Conservation (phyloP, 768 basidiomycete genomes). For the Amanita phalloides region DNA sequence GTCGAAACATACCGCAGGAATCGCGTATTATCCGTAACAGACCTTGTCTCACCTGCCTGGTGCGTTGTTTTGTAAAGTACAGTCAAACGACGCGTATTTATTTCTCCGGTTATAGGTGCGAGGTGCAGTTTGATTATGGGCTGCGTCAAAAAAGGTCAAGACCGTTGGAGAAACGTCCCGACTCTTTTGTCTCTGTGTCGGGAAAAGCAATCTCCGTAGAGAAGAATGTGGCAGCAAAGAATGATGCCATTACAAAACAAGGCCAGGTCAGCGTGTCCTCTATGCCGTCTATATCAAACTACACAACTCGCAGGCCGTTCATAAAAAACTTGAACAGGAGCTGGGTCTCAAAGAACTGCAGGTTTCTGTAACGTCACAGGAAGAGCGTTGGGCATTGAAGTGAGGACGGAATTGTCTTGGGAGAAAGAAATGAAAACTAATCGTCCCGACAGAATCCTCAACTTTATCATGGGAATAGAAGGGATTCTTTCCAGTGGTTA, state of each 20-base stretch:
- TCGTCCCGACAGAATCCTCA: slow-evolving; percentile 42
- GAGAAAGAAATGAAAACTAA: not conserved
- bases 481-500: slow-evolving; percentile 35
- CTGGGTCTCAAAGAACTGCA: slow-evolving; percentile 44
- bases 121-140: slow-evolving; percentile 71
- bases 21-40: slow-evolving; percentile 47
- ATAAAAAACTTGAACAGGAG: slow-evolving; percentile 69
- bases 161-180: slow-evolving; percentile 39
- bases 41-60: slow-evolving; percentile 54
- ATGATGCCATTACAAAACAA: slow-evolving; percentile 41
- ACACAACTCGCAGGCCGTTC: slow-evolving; percentile 41
- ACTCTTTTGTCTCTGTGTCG: slow-evolving; percentile 39
- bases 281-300: not conserved
- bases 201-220: slow-evolving; percentile 54
- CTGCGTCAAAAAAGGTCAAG: slow-evolving; percentile 45
- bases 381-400: slow-evolving; percentile 69
- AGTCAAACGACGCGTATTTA: not conserved
- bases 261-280: slow-evolving; percentile 37
- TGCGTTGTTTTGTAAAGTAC: slow-evolving; percentile 17
- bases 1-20: slow-evolving; percentile 32
- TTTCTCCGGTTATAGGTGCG: slow-evolving; percentile 43
- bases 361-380: slow-evolving; percentile 40
- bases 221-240: slow-evolving; percentile 36
- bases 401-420: slow-evolving; percentile 29
- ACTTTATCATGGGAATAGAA: slow-evolving; percentile 58